Base-by-base conservation (phyloP, 2,329 filamentous ascomycete species). In the Sphaerostilbella broomeana region DNA sequence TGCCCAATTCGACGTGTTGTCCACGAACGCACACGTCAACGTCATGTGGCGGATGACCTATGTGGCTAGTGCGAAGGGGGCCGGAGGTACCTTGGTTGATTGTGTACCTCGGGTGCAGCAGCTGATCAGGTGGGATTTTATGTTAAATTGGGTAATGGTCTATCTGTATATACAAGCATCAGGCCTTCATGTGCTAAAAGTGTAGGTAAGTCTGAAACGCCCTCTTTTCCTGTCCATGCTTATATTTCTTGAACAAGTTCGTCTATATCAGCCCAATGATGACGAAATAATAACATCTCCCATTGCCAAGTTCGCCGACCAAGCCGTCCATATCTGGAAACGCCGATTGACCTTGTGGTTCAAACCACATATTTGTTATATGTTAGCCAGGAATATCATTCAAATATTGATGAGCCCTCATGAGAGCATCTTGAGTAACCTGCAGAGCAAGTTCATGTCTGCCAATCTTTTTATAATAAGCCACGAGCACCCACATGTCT, bases 11-110 rank as follows among this genome's bases (percentile, higher is more conserved):
- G n/a, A n/a, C n/a, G n/a, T n/a, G n/a, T n/a, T n/a, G n/a, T n/a
- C n/a, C n/a, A n/a, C n/a, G n/a, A n/a, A n/a, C n/a, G 19, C 44
- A 40, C 38, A 40, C 45, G 51, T 53, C 55, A 58, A 66, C 62
- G 64, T 67, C 64, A 67, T 67, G 64, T 64, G 62, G 63, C 61
- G 54, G 57, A 42, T 50, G 10, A 46, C 45, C 42, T 43, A 27
- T 47, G 54, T 58, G 55, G 55, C 55, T 51, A 47, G 36, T 31
- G 22, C 31, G 36, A 38, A 29, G n/a, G n/a, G n/a, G n/a, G n/a
- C n/a, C n/a, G n/a, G n/a, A n/a, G n/a, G n/a, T n/a, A n/a, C n/a
- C n/a, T n/a, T n/a, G n/a, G n/a, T n/a, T n/a, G n/a, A n/a, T n/a
- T n/a, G n/a, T n/a, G n/a, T n/a, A n/a, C n/a, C n/a, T n/a, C n/a